Base-by-base conservation (phyloP, 163 green algal species). In the Trebouxia gelatinosa region DNA sequence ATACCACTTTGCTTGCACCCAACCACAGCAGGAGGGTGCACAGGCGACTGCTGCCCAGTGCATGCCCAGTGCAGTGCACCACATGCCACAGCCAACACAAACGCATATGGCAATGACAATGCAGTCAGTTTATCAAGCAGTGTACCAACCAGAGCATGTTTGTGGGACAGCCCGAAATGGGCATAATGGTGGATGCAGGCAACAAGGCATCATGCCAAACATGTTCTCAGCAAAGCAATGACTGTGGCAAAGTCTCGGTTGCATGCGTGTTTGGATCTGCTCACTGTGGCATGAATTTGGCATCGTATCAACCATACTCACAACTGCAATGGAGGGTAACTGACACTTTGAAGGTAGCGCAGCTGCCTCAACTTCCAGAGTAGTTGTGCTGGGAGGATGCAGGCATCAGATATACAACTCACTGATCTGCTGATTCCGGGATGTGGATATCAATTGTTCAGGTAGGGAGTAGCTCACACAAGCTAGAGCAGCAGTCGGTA, bases 1-100 rank as follows among this genome's bases (percentile, higher is more conserved):
- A 67, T 35, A 89, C 51, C 37, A 91, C 87, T 65, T 92, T 91
- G 5, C 86, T 48, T 0, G 65, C 87, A 29, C 59, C 61, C 5
- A 28, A 61, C 57, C 4, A 43, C 28, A 68, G 17, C 29, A 21
- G 16, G 17, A 62, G 9, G 51, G n/a, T n/a, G n/a, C n/a, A n/a
- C n/a, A 1, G 48, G 48, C 48, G 48, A 17, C 34, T 28, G 17
- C 21, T 35, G 34, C 2, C 26, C 28, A 35, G 26, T 21, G 2
- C n/a, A 90, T 66, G 28, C 85, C 82, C 26, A 88, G 70, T 6
- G 57, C 43, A 75, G 79, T 83, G 2, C 75, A 28, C 21, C 3
- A 34, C 6, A 11, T 7, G 17, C 62, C 34, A 51, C 66, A 11
- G 68, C 65, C 74, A 79, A 51, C 37, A 54, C 51, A 21, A 5